Evolutionary conservation across 768 basidiomycete genomes (phyloP).

Genomic region (Macrocybe gigantea): DNA sequence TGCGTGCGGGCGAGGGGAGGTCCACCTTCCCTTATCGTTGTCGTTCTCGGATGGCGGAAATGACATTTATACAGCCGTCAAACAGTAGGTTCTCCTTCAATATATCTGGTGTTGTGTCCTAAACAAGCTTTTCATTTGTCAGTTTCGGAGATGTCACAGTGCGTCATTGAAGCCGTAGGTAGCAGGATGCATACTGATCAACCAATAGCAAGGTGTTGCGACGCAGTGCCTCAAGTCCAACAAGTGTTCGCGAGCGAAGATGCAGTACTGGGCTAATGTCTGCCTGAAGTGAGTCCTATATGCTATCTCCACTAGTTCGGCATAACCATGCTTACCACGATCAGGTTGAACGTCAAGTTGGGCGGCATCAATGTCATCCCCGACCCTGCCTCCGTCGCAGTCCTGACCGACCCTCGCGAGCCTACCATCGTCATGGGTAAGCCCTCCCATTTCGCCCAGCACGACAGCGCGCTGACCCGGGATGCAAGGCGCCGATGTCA

Average conservation of each 20-base stretch:
- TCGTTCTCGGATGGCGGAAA: constrained; percentile 66
- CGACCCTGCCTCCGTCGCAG: constrained; percentile 48
- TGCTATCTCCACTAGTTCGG: neutral
- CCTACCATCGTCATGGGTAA: constrained; percentile 77
- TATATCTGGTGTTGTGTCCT: neutral
- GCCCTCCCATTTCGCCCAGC: constrained; percentile 4
- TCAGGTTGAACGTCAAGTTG: constrained; percentile 76
- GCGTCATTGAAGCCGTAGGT: constrained; percentile 1
- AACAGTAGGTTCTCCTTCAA: constrained; percentile 50
- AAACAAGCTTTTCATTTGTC: neutral
- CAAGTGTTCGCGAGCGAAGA: constrained; percentile 60
- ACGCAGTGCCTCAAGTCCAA: constrained; percentile 71
- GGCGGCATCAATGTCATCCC: constrained; percentile 79
- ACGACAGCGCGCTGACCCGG: too few relatives aligned
- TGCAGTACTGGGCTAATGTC: constrained; percentile 80
- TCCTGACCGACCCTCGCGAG: constrained; percentile 57
- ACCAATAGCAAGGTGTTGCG: constrained; percentile 59
- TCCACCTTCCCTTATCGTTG: constrained; percentile 56
- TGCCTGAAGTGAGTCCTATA: constrained; percentile 58
- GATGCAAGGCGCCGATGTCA: constrained; percentile 63
- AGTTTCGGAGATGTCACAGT: constrained; percentile 61
- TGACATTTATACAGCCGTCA: constrained; percentile 72
- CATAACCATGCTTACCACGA: neutral
- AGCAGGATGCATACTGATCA: neutral
- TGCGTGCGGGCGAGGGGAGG: constrained; percentile 30